Conservation (phyloP, 306 rosid species). For the Geum urbanum region DNA sequence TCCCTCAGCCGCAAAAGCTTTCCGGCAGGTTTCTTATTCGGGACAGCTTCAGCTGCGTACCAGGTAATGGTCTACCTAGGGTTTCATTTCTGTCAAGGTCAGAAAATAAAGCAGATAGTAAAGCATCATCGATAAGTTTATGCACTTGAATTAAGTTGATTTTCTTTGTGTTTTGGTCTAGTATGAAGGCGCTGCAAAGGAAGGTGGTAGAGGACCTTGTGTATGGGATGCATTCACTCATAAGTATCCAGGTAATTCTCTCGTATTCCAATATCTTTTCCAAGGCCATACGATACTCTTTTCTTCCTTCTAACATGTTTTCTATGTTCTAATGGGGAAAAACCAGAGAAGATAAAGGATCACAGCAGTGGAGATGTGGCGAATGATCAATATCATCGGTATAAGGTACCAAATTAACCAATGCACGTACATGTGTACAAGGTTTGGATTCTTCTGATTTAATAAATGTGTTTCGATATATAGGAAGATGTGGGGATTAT, state of each 20-base stretch:
- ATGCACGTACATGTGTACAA: too few species aligned
- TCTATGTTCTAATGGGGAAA: not conserved
- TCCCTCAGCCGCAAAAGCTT: conserved; percentile 35
- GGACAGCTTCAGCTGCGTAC: conserved; percentile 9
- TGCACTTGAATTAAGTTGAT: not conserved
- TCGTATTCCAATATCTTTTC: not conserved
- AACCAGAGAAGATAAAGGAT: conserved; percentile 31
- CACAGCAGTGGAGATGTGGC: conserved; percentile 43
- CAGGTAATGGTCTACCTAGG: not conserved
- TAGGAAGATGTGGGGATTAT: conserved; percentile 45
- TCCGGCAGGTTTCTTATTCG: conserved; percentile 24
- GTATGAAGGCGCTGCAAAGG: conserved; percentile 61
- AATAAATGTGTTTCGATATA: too few species aligned
- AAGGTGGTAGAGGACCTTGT: conserved; percentile 49
- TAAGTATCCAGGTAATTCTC: conserved; percentile 31
- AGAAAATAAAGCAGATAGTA: not conserved
- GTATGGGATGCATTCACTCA: conserved; percentile 62
- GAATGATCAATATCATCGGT: conserved; percentile 37
- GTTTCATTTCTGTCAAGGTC: not conserved
- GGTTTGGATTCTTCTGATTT: too few species aligned
- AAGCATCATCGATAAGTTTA: not conserved
- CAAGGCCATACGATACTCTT: not conserved
- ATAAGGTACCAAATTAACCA: too few species aligned
- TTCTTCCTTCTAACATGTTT: not conserved
- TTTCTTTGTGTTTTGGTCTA: too few species aligned